Conservation (phyloP, 1,284 basidiomycete genomes). For the Bondarzewia mesenterica region DNA sequence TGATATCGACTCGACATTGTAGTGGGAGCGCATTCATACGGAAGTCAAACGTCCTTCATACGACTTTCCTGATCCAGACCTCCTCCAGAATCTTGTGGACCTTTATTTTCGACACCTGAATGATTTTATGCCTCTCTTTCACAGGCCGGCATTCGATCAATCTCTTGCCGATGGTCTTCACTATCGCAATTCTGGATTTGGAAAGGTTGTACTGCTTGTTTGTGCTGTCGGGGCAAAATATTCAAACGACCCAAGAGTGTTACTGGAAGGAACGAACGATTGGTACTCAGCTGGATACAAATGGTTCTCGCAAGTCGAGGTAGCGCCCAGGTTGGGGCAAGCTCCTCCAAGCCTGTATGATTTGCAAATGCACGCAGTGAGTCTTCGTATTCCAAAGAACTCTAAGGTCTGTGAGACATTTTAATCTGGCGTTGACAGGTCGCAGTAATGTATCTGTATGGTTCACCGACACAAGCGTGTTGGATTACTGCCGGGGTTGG, state of each 20-base stretch:
- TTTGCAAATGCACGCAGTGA: conserved; percentile 55
- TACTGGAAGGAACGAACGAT: conserved; percentile 29
- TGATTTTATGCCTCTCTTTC: conserved; percentile 37
- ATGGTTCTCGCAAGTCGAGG: conserved; percentile 60
- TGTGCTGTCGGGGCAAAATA: conserved; percentile 45
- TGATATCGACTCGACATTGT: background rate
- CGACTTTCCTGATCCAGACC: conserved; percentile 26
- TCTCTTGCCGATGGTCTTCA: conserved; percentile 32
- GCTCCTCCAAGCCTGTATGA: conserved; percentile 63
- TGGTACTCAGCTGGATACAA: conserved; percentile 66
- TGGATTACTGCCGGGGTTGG: conserved; percentile 71
- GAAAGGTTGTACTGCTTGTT: conserved; percentile 38
- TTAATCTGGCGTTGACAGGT: conserved; percentile 4
- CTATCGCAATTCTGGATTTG: conserved; percentile 35
- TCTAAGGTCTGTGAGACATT: background rate
- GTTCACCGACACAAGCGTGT: conserved; percentile 58
- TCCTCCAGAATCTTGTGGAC: conserved; percentile 35
- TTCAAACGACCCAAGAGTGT: conserved; percentile 47
- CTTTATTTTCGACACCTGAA: conserved; percentile 39
- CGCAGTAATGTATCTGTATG: conserved; percentile 33
- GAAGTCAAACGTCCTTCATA: conserved; percentile 13
- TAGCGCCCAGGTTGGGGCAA: conserved; percentile 39
- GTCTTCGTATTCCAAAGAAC: conserved; percentile 12
- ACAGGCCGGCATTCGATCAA: conserved; percentile 38
- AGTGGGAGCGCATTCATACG: conserved; percentile 34